phyloP scores from a whole-genome alignment of 352 stramenopile genomes.

The Peronospora destructor region DNA sequence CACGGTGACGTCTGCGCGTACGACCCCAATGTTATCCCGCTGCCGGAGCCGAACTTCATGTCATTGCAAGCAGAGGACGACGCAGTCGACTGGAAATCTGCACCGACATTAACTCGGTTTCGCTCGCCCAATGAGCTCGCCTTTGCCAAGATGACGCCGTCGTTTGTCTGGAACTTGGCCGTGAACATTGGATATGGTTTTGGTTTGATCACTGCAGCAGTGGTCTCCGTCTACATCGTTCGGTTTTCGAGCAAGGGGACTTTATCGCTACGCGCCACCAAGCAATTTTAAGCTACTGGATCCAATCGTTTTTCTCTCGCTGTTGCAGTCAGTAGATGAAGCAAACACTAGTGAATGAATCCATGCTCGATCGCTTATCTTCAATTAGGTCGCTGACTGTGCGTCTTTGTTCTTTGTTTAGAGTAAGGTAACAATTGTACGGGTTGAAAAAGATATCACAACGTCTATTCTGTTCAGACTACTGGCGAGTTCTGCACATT shows the following conservation, averaged over 20 bases:
- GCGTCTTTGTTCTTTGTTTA: too few species aligned
- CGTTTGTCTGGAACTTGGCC: slow-evolving; percentile 26
- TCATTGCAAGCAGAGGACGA: slow-evolving; percentile 19
- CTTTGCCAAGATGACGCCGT: slow-evolving; percentile 32
- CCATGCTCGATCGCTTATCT: background rate
- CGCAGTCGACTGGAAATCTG: slow-evolving; percentile 13
- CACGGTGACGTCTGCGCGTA: slow-evolving; percentile 53
- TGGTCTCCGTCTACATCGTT: slow-evolving; percentile 56
- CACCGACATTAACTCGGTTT: slow-evolving; percentile 16
- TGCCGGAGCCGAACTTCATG: slow-evolving; percentile 27
- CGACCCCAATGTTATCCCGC: slow-evolving; percentile 42
- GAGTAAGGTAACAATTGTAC: too few species aligned
- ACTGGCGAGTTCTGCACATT: slow-evolving; percentile 11
- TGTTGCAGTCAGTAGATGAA: background rate
- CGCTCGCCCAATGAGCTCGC: slow-evolving; percentile 31
- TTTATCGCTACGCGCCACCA: slow-evolving; percentile 17
- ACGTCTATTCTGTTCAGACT: slow-evolving; percentile 31
- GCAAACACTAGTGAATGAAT: slow-evolving; percentile 15
- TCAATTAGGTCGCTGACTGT: background rate
- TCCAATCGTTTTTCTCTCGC: slow-evolving; percentile 4
- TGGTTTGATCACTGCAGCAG: slow-evolving; percentile 39
- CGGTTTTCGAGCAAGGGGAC: slow-evolving; percentile 39
- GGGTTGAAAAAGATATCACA: too few species aligned
- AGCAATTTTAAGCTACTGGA: slow-evolving; percentile 26
- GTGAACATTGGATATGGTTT: slow-evolving; percentile 41